Conservation (phyloP, 345 rosid genomes). For the Syzygium oleosum region DNA sequence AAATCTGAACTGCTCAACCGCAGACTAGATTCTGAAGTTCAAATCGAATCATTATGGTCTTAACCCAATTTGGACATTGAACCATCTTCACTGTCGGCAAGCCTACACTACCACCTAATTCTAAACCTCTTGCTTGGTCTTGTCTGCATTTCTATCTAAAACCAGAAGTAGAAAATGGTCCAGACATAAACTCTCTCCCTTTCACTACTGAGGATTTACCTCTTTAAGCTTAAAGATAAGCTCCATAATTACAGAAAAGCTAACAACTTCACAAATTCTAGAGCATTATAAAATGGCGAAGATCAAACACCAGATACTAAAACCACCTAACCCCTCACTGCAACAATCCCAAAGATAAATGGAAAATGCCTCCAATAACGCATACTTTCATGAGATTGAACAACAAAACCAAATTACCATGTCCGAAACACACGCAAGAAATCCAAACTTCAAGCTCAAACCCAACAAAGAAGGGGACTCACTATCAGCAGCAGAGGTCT, state of each 20-base stretch:
- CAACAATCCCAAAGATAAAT: not conserved
- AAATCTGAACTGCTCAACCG: not conserved
- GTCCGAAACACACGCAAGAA: not conserved
- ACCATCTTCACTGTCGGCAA: not conserved
- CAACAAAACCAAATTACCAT: not conserved
- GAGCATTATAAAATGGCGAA: not conserved
- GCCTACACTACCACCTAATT: not conserved
- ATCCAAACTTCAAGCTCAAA: not conserved
- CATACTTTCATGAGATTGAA: not conserved
- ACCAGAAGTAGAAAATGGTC: not conserved
- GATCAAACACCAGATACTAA: not conserved
- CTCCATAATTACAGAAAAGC: not conserved
- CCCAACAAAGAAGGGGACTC: not conserved
- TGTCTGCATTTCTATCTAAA: not conserved
- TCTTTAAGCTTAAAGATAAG: not conserved
- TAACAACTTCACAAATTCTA: not conserved
- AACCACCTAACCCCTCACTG: not conserved
- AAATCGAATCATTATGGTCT: not conserved
- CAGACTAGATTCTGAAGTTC: not conserved
- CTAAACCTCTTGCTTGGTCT: not conserved
- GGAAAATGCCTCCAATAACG: not conserved
- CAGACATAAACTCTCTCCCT: not conserved
- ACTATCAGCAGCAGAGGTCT: conserved; percentile 8
- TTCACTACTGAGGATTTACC: not conserved
- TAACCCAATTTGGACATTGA: not conserved